Percentiles rank a stretch among this genome's conserved stretches.
Conservation (phyloP, 306 rosid genomes). For the Adenanthera pavonina region DNA sequence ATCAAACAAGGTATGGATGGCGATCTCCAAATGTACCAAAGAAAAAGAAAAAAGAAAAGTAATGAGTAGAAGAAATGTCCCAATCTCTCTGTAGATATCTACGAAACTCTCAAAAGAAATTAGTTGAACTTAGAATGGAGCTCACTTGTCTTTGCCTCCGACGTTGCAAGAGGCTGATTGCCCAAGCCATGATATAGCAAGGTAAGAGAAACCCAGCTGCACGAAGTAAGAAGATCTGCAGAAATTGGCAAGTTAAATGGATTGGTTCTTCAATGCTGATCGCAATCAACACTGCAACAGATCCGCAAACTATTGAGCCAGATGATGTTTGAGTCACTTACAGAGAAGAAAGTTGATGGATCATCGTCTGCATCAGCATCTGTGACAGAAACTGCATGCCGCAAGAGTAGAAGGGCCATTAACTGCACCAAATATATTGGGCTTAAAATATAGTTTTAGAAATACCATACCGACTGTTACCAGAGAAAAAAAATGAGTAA, state of each 20-base stretch:
- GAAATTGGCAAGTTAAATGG: constrained; percentile 34
- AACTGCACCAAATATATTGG: constrained; percentile 59
- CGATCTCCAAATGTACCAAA: too few relatives aligned
- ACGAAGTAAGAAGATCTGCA: constrained; percentile 90
- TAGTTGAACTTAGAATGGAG: neutral
- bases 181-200: constrained; percentile 99
- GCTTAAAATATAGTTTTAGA: constrained; percentile 19
- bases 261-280: neutral
- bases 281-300: constrained; percentile 10
- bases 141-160: constrained; percentile 93
- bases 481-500: too few relatives aligned
- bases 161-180: constrained; percentile 92
- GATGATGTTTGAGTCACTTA: constrained; percentile 44
- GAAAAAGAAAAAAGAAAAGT: too few relatives aligned
- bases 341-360: constrained; percentile 78
- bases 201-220: constrained; percentile 98
- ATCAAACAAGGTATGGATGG: too few relatives aligned
- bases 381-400: constrained; percentile 79
- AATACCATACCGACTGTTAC: neutral
- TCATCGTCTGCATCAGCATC: constrained; percentile 72
- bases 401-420: constrained; percentile 88
- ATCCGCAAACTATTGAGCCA: constrained; percentile 2
- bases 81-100: neutral
- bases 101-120: constrained; percentile 12
- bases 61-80: too few relatives aligned